phyloP scores from a whole-genome alignment of 192 early-diverging fungal genomes.

The Umbelopsis ramanniana region DNA sequence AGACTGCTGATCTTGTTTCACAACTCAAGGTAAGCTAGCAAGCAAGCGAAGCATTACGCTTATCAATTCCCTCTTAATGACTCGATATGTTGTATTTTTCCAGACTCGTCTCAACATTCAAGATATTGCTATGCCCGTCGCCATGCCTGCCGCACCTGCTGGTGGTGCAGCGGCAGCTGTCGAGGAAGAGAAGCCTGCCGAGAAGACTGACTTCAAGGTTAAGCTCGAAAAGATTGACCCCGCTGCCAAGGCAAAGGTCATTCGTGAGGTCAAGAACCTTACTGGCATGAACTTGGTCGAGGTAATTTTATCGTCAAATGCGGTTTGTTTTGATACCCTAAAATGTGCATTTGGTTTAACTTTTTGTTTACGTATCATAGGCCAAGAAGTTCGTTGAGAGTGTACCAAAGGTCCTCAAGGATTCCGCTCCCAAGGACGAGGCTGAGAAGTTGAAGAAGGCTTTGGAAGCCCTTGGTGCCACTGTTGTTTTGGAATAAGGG shows the following conservation, averaged over 20 bases:
- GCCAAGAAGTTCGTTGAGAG: conserved; percentile 99
- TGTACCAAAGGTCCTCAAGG: conserved; percentile 95
- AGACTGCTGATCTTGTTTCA: conserved; percentile 90
- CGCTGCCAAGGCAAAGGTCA: conserved; percentile 95
- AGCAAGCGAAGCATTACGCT: background rate
- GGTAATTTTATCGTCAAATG: conserved; percentile 44
- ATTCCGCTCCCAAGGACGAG: conserved; percentile 88
- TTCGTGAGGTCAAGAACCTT: conserved; percentile 96
- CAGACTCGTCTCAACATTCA: conserved; percentile 90
- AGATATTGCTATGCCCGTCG: conserved; percentile 86
- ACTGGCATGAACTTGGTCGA: conserved; percentile 96
- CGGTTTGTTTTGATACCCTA: background rate
- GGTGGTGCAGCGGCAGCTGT: conserved; percentile 66
- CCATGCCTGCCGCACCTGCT: conserved; percentile 65
- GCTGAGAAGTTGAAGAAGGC: conserved; percentile 97
- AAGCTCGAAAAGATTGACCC: conserved; percentile 96
- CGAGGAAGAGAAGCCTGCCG: conserved; percentile 86
- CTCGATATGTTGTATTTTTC: background rate
- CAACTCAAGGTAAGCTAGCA: conserved; percentile 76
- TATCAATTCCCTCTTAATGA: background rate
- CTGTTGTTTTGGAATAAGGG: conserved; percentile 88
- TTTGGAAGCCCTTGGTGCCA: conserved; percentile 91
- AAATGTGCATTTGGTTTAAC: background rate
- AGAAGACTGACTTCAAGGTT: conserved; percentile 94
- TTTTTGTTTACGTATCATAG: conserved; percentile 36